A percentile compares a stretch with the other conserved stretches of the same genome.
These are phyloP conservation scores for Parastagonospora avenae DNA, from an alignment of 2,329 filamentous ascomycete genomes.

Conservation along the genomic window DNA sequence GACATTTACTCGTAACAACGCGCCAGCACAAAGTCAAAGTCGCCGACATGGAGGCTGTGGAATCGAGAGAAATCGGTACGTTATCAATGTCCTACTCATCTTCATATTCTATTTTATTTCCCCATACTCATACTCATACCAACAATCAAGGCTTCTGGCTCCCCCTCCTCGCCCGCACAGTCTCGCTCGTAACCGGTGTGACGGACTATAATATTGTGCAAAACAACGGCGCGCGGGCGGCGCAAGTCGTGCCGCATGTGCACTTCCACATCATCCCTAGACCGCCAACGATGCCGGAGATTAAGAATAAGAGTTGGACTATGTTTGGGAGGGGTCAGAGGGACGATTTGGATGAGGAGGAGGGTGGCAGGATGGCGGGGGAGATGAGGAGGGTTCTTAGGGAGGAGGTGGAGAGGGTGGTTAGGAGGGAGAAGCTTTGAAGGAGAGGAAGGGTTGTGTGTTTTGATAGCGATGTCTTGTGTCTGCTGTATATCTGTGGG, in stretches of 20 bases:
- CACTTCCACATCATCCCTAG: slow-evolving; percentile 95
- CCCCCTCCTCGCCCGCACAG: slow-evolving; percentile 72
- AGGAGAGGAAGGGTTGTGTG: not conserved
- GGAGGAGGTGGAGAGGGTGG: slow-evolving; percentile 41
- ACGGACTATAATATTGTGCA: slow-evolving; percentile 95
- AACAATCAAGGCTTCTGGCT: slow-evolving; percentile 57
- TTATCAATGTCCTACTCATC: slow-evolving; percentile 24
- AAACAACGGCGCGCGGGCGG: slow-evolving; percentile 86
- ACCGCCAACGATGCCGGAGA: slow-evolving; percentile 61
- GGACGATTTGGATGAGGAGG: slow-evolving; percentile 77
- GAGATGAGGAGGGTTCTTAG: slow-evolving; percentile 51
- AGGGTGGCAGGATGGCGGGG: slow-evolving; percentile 65
- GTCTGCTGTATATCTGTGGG: not conserved
- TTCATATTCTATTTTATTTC: not conserved
- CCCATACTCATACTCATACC: not conserved
- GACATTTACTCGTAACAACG: slow-evolving; percentile 80
- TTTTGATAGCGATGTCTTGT: not conserved
- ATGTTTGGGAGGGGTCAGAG: slow-evolving; percentile 80
- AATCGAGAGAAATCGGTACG: slow-evolving; percentile 69
- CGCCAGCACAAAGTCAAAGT: slow-evolving; percentile 79
- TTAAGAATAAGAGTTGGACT: slow-evolving; percentile 69
- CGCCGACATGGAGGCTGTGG: slow-evolving; percentile 67
- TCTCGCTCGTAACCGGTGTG: slow-evolving; percentile 71
- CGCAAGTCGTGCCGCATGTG: slow-evolving; percentile 90
- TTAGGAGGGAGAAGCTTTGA: slow-evolving; percentile 8